phyloP scores from a whole-genome alignment of 2,329 filamentous ascomycete species.

The Verticillium nonalfalfae region DNA sequence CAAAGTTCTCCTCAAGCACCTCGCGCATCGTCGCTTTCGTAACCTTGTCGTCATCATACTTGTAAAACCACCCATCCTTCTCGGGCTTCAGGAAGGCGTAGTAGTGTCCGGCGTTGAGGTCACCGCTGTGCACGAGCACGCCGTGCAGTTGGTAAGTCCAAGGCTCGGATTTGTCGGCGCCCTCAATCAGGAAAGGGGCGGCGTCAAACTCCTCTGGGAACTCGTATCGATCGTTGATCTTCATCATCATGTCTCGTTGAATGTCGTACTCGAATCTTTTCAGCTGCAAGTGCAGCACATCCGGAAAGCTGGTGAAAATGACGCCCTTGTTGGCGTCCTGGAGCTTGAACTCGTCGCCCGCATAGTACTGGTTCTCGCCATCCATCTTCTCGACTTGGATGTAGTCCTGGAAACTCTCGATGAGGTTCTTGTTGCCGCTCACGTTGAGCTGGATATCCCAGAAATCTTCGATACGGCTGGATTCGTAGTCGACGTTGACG shows the following conservation, averaged over 20 bases:
- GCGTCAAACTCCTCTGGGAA: slow-evolving; percentile 83
- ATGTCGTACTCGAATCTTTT: slow-evolving; percentile 99
- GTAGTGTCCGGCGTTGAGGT: slow-evolving; percentile 95
- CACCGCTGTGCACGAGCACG: slow-evolving; percentile 92
- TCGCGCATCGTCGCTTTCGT: slow-evolving; percentile 90
- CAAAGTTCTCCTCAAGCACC: slow-evolving; percentile 93
- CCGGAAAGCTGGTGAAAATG: slow-evolving; percentile 92
- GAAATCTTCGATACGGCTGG: slow-evolving; percentile 90
- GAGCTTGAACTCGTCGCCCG: slow-evolving; percentile 79
- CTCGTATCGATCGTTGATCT: slow-evolving; percentile 90
- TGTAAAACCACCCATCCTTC: slow-evolving; percentile 92
- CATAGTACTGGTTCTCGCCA: slow-evolving; percentile 97
- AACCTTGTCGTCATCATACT: slow-evolving; percentile 94
- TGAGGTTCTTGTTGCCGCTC: slow-evolving; percentile 83
- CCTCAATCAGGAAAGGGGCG: slow-evolving; percentile 77
- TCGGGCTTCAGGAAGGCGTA: slow-evolving; percentile 94
- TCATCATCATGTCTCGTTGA: slow-evolving; percentile 95
- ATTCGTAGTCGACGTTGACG: slow-evolving; percentile 97
- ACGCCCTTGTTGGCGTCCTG: slow-evolving; percentile 98
- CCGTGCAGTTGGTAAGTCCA: slow-evolving; percentile 93
- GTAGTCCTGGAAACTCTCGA: slow-evolving; percentile 94
- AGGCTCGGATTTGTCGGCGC: slow-evolving; percentile 79
- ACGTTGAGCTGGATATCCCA: slow-evolving; percentile 99
- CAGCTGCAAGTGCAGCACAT: slow-evolving; percentile 88
- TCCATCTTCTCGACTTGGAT: slow-evolving; percentile 95